Base-by-base conservation (phyloP, 495 filamentous ascomycete genomes). In the Aspergillus ostianus region DNA sequence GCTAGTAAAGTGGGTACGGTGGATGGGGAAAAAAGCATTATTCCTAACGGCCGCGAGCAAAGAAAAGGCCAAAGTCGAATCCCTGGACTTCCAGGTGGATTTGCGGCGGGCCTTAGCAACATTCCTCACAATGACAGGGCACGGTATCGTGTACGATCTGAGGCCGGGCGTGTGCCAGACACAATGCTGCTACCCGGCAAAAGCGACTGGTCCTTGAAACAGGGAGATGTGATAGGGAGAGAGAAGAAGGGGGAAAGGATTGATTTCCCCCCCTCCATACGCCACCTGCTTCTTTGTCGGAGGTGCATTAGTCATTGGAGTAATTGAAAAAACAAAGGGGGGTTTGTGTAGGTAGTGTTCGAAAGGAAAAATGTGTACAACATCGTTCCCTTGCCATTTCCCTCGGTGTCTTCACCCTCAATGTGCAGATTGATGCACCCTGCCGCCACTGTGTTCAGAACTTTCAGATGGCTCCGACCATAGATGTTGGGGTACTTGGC, bases 91-190 rank as follows among this genome's bases (percentile, higher is more conserved):
- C 18, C n/a, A 17, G 23, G 46, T 13, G 26, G 26, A n/a, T 41
- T 3, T 26, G 30, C n/a, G 55, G 44, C 41, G 54, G 54, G 27
- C 53, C 36, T 53, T 26, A 61, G 53, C 49, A 62, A 45, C 61
- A 64, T 64, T 64, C 62, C 57, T 64, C 18, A 57, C 30, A 26
- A 60, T 44, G 26, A 52, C 47, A 47, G 54, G 54, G 58, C 50
- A 53, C 57, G 50, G 50, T 54, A 56, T 53, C 49, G 59, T 62
- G 59, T 62, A 44, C 60, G 55, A 62, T 62, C 60, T 49, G 18
- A 30, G 36, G 27, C 26, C 49, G 41, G 48, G 50, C 29, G 50
- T 54, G 55, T 46, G 45, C 46, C 29, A 46, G 44, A 20, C 17
- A 21, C 27, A 58, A 53, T 56, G 60, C 60, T 62, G 55, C 20